Evolutionary conservation across 2,329 filamentous ascomycete species (phyloP), one percentile per base, ranked within the genome.

Genomic region (Celoporthe dispersa): DNA sequence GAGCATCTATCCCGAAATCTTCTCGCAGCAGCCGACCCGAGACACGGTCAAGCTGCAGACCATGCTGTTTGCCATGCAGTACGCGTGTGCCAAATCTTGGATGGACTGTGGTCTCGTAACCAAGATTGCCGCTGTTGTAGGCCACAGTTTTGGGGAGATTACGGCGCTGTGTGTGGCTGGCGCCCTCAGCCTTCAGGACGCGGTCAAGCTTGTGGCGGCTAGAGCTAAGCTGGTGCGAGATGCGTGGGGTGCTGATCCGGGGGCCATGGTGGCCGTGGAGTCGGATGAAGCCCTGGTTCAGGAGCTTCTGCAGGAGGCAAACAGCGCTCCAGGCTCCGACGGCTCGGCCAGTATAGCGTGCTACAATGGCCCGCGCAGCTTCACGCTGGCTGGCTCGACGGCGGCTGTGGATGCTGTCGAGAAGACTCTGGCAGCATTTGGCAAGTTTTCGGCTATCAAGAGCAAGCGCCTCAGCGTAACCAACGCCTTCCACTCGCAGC

Each of bases 81-180:
- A 81, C 64, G 71, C 81, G 0, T 78, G 63, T 22, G 80, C 80
- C 0, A 72, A 69, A 62, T 69, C 69, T 28, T 82, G 81, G 81
- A 78, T 82, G 0, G 79, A 80, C 59, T 41, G 39, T 19, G 39
- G 39, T 19, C 39, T 41, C 39, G 39, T 16, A 12, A 16, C 1
- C 39, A 41, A 41, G 39, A 19, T 16, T 41, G 39, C 39, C 12
- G 39, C 39, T 12, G 39, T 41, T 12, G 39, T 51, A 9, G 82
- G 82, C 7, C 81, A 84, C 71, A 81, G 78, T 69, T 81, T 83
- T 35, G 83, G 83, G 1, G 78, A 84, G 73, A 74, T 84, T 6
- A 80, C 80, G 0, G 81, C 81, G 0, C 74, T 83, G 0, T 80
- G 79, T 64, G 70, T 83, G 0, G 73, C 80, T 0, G 78, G 79